These are phyloP conservation scores for Ophiostoma sp. DNA, from an alignment of 2,329 filamentous ascomycete genomes.

Conservation along the genomic window DNA sequence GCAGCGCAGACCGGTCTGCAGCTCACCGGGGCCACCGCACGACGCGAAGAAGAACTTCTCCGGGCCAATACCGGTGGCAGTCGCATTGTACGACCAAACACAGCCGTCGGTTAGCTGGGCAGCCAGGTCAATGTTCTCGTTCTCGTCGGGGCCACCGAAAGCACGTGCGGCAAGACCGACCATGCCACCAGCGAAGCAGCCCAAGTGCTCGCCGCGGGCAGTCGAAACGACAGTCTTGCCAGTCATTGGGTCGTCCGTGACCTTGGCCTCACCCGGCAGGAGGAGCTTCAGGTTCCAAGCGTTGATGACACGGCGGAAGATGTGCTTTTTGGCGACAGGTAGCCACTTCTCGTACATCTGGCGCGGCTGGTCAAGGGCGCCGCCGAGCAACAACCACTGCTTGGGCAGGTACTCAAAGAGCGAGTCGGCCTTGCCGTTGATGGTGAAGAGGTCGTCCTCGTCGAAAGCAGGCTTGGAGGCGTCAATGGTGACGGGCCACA, in stretches of 20 bases:
- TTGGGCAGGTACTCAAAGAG: conserved; percentile 66
- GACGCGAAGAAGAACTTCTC: conserved; percentile 56
- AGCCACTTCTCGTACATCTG: conserved; percentile 36
- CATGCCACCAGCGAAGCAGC: conserved; percentile 67
- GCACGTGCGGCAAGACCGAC: conserved; percentile 61
- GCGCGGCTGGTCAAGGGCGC: conserved; percentile 48
- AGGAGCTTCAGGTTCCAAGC: conserved; percentile 44
- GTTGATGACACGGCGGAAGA: conserved; percentile 43
- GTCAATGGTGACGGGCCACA: conserved; percentile 61
- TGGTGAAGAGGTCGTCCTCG: conserved; percentile 53
- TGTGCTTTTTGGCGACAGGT: conserved; percentile 41
- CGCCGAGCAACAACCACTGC: conserved; percentile 66
- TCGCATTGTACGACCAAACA: conserved; percentile 62
- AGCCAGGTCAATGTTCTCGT: conserved; percentile 58
- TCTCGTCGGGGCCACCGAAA: conserved; percentile 55
- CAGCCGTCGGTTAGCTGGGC: conserved; percentile 63
- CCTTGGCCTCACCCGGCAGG: conserved; percentile 49
- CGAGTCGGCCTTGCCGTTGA: conserved; percentile 59
- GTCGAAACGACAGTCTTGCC: conserved; percentile 35
- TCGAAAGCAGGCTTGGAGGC: conserved; percentile 58
- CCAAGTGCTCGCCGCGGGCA: conserved; percentile 54
- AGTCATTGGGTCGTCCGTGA: conserved; percentile 33
- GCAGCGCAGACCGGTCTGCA: conserved; percentile 32
- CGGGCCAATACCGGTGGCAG: conserved; percentile 60
- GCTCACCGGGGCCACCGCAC: conserved; percentile 35